Percentiles rank a stretch among this genome's conserved stretches.
These are phyloP conservation scores for Flaveria robusta DNA, from an alignment of 129 eudicot genomes.

Conservation along the genomic window DNA sequence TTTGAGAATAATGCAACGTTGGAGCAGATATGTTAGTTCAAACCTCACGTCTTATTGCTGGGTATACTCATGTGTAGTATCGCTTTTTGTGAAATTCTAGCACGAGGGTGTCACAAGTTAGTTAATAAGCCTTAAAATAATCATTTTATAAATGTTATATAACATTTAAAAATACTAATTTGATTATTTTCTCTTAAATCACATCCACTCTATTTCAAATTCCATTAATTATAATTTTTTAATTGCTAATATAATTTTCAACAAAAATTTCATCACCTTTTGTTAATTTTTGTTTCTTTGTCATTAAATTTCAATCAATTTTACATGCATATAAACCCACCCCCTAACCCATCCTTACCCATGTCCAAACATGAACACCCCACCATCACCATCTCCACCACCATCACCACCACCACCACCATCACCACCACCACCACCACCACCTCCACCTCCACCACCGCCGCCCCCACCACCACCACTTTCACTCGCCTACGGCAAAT, in stretches of 20 bases:
- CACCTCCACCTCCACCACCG: conserved; percentile 20
- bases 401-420: conserved; percentile 38
- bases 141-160: too few relatives aligned
- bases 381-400: conserved; percentile 28
- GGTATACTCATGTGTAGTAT: too few relatives aligned
- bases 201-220: too few relatives aligned
- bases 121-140: too few relatives aligned
- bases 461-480: conserved; percentile 48
- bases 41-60: too few relatives aligned
- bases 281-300: not conserved
- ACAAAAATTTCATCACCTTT: not conserved
- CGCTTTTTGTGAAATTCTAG: too few relatives aligned
- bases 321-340: conserved; percentile 18
- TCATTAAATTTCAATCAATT: not conserved
- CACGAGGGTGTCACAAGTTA: too few relatives aligned
- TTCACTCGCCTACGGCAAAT: conserved; percentile 48
- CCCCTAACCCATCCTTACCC: not conserved
- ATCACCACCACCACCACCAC: conserved; percentile 34
- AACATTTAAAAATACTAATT: too few relatives aligned
- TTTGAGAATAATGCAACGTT: too few relatives aligned
- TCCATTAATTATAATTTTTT: not conserved
- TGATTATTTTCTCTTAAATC: too few relatives aligned
- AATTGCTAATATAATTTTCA: not conserved
- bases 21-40: too few relatives aligned
- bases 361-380: not conserved